Conservation (phyloP, 75 land plant species). For the Sequoiadendron giganteum region DNA sequence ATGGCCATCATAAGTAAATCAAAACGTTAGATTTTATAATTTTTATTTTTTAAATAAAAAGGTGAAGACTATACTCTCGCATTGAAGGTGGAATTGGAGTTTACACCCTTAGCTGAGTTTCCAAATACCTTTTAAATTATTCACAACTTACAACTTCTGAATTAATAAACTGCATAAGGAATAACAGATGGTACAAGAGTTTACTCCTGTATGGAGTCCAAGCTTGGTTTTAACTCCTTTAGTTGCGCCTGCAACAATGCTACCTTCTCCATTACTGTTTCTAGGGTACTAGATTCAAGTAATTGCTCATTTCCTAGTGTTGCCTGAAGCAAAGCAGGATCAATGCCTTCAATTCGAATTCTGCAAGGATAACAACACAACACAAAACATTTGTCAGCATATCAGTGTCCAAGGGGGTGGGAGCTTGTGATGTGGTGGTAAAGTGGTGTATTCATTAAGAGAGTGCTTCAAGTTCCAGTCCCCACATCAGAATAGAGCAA, state of each 20-base stretch:
- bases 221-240: constrained; percentile 86
- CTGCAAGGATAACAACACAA: constrained; percentile 32
- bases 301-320: constrained; percentile 46
- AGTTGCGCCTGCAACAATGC: constrained; percentile 78
- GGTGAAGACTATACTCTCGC: background rate
- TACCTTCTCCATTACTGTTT: constrained; percentile 68
- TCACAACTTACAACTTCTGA: background rate
- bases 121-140: background rate
- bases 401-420: no score
- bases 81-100: background rate
- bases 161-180: background rate
- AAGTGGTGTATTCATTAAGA: no score
- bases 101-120: background rate
- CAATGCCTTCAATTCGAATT: constrained; percentile 81
- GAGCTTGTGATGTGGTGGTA: no score
- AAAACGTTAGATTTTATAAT: background rate
- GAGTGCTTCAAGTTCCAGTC: no score
- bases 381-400: background rate
- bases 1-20: background rate
- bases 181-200: constrained; percentile 8
- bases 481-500: no score
- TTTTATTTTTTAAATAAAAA: background rate
- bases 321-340: constrained; percentile 61
- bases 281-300: constrained; percentile 37
- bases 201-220: constrained; percentile 94